These are phyloP conservation scores for Nakazawaea peltata DNA, from an alignment of 805 yeast species.

Conservation along the genomic window DNA sequence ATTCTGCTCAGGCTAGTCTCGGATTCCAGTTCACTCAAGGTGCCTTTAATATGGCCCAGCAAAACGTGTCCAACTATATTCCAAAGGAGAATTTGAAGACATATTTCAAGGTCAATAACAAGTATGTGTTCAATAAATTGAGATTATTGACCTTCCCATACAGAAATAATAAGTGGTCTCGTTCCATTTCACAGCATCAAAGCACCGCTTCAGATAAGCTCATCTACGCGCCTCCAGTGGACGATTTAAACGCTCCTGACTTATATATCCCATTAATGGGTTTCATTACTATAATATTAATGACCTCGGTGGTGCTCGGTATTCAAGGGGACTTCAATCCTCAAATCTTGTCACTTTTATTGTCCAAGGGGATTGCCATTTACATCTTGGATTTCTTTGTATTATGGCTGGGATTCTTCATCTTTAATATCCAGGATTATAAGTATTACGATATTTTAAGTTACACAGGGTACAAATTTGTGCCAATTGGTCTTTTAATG, in stretches of 20 bases:
- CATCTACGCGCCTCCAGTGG: conserved; percentile 63
- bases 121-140: conserved; percentile 73
- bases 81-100: conserved; percentile 57
- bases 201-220: conserved; percentile 26
- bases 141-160: conserved; percentile 78
- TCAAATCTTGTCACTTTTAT: conserved; percentile 77
- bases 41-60: conserved; percentile 76
- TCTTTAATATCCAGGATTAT: conserved; percentile 54
- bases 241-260: conserved; percentile 93
- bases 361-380: conserved; percentile 81
- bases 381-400: conserved; percentile 68
- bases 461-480: conserved; percentile 91
- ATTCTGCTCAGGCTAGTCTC: conserved; percentile 74
- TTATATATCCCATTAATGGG: conserved; percentile 95
- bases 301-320: conserved; percentile 82
- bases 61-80: conserved; percentile 50
- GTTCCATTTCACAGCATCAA: conserved; percentile 34
- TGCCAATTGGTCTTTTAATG: conserved; percentile 59
- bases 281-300: conserved; percentile 73
- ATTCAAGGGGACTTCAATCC: conserved; percentile 89
- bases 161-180: conserved; percentile 74
- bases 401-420: conserved; percentile 75
- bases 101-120: conserved; percentile 88
- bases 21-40: conserved; percentile 85
- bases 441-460: conserved; percentile 79